Evolutionary conservation across 192 early-diverging fungal genomes (phyloP).

Genomic region (Coemansia sp.): DNA sequence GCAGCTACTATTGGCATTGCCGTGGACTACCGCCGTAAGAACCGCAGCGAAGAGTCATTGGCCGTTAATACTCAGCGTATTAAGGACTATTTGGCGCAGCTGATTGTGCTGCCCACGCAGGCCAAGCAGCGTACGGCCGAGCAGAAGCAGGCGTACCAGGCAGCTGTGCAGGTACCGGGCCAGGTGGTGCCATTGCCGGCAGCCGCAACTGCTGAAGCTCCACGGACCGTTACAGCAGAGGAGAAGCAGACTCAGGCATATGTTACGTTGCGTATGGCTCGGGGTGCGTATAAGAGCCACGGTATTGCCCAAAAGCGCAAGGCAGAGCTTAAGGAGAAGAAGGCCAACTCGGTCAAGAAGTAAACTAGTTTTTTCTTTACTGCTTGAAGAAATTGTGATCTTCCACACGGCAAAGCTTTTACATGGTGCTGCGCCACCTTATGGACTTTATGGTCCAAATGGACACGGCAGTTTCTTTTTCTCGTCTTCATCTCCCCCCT

Average conservation of each 20-base stretch:
- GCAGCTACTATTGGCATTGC: slow-evolving; percentile 93
- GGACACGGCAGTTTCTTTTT: no score
- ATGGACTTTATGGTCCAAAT: no score
- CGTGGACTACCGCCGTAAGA: slow-evolving; percentile 95
- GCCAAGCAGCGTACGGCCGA: slow-evolving; percentile 72
- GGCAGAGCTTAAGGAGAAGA: no score
- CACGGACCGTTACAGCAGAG: slow-evolving; percentile 55
- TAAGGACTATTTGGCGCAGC: slow-evolving; percentile 89
- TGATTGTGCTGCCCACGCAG: slow-evolving; percentile 97
- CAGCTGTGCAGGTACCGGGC: slow-evolving; percentile 38
- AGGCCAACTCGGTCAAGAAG: no score
- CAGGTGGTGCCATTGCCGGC: slow-evolving; percentile 34
- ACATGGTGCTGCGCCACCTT: no score
- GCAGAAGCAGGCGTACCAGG: slow-evolving; percentile 49
- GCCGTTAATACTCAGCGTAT: slow-evolving; percentile 90
- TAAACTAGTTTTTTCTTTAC: no score
- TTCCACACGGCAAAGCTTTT: no score
- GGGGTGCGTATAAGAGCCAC: slow-evolving; percentile 18
- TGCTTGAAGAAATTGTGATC: no score
- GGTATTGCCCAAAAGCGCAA: no score
- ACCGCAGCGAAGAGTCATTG: slow-evolving; percentile 92
- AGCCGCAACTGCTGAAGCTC: slow-evolving; percentile 39
- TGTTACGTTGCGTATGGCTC: slow-evolving; percentile 53
- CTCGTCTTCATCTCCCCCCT: background rate
- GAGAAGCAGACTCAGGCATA: slow-evolving; percentile 56